Evolutionary conservation across 306 rosid genomes (phyloP).

Genomic region (Glycine latifolia): DNA sequence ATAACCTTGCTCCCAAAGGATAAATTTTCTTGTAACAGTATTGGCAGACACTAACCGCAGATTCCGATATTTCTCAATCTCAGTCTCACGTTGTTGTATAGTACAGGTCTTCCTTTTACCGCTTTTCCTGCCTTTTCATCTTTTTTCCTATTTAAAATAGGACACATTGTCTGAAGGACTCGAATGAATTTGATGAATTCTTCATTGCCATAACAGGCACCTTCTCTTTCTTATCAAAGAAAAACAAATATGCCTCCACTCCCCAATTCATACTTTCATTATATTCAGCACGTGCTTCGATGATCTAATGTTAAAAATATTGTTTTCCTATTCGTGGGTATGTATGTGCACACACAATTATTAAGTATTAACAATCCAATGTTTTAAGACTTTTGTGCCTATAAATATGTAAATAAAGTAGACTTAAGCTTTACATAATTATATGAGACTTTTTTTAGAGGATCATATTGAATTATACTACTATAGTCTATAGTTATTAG

Average conservation of each 20-base stretch:
- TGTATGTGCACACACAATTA: too few species aligned
- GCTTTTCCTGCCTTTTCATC: background rate
- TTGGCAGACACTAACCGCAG: conserved; percentile 48
- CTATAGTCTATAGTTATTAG: too few species aligned
- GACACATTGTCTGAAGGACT: conserved; percentile 34
- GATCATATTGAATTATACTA: too few species aligned
- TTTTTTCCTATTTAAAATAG: conserved; percentile 27
- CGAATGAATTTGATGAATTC: background rate
- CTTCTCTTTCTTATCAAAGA: background rate
- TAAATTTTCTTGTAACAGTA: background rate
- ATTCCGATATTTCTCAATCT: conserved; percentile 41
- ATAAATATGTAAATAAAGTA: too few species aligned
- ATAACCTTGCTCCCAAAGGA: conserved; percentile 15
- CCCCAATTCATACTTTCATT: background rate
- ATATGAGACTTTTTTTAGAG: too few species aligned
- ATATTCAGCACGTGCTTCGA: background rate
- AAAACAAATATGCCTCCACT: background rate
- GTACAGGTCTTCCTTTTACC: background rate
- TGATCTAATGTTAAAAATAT: background rate
- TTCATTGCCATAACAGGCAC: background rate
- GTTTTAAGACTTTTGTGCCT: too few species aligned
- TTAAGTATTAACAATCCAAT: too few species aligned
- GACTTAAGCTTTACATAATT: too few species aligned
- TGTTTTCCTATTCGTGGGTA: background rate
- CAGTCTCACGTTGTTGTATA: conserved; percentile 8